Conservation (phyloP, 305 asterid species). For the Lippia alba region DNA sequence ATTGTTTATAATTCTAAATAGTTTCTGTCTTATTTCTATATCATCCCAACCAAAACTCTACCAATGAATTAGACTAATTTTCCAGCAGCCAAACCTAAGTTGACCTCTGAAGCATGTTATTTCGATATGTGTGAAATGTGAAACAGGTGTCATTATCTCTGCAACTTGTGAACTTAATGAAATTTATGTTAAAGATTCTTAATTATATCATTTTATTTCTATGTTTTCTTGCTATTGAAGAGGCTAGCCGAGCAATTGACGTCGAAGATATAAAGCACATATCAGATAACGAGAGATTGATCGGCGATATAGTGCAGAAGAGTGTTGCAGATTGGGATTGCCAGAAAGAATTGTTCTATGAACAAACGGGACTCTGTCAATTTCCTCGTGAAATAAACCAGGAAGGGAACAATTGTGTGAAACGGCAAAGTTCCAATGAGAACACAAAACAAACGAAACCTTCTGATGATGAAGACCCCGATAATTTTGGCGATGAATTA, state of each 20-base stretch:
- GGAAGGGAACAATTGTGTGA: slow-evolving; percentile 25
- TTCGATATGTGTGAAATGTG: too few species aligned
- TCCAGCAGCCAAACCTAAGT: too few species aligned
- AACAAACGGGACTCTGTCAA: slow-evolving; percentile 51
- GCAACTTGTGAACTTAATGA: background rate
- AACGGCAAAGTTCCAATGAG: slow-evolving; percentile 26
- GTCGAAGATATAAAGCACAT: slow-evolving; percentile 68
- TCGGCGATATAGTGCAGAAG: slow-evolving; percentile 67
- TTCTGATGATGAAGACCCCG: slow-evolving; percentile 34
- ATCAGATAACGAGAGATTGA: slow-evolving; percentile 53
- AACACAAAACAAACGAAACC: slow-evolving; percentile 31
- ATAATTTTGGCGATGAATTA: slow-evolving; percentile 58
- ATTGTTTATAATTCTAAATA: background rate
- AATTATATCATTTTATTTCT: background rate
- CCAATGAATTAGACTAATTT: too few species aligned
- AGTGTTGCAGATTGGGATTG: slow-evolving; percentile 62
- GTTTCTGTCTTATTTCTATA: background rate
- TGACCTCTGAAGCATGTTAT: too few species aligned
- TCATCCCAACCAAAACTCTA: background rate
- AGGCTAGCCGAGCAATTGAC: slow-evolving; percentile 62
- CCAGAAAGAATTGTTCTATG: slow-evolving; percentile 61
- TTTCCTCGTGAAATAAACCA: slow-evolving; percentile 26
- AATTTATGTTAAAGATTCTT: slow-evolving; percentile 1
- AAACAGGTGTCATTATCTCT: too few species aligned
- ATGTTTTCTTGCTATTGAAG: slow-evolving; percentile 36